phyloP scores from a whole-genome alignment of 2,329 filamentous ascomycete species.

The Exophiala alcalophila region DNA sequence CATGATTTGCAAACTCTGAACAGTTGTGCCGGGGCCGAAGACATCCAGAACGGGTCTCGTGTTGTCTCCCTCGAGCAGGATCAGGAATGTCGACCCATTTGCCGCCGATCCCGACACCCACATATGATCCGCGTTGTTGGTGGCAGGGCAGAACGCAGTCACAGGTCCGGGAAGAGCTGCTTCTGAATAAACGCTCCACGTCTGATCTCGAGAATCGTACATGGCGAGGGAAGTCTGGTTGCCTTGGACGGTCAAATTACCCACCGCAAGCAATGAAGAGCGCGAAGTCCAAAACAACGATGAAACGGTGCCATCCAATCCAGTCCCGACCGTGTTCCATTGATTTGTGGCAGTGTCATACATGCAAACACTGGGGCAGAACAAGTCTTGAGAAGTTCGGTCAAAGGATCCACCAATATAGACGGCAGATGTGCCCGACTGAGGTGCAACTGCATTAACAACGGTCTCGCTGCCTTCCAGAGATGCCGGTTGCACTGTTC shows the following conservation, averaged over 20 bases:
- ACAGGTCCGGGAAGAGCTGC: slow-evolving; percentile 74
- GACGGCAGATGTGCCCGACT: slow-evolving; percentile 67
- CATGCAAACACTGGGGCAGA: slow-evolving; percentile 77
- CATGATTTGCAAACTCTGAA: slow-evolving; percentile 81
- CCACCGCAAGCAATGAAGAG: slow-evolving; percentile 71
- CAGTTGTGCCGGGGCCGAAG: slow-evolving; percentile 63
- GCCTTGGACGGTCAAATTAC: slow-evolving; percentile 67
- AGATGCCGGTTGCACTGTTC: slow-evolving; percentile 67
- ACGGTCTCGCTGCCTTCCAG: slow-evolving; percentile 67
- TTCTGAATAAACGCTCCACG: slow-evolving; percentile 63
- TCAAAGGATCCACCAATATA: slow-evolving; percentile 84
- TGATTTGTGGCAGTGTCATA: slow-evolving; percentile 68
- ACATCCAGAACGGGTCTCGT: slow-evolving; percentile 65
- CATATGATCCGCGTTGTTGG: slow-evolving; percentile 65
- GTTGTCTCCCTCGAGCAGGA: slow-evolving; percentile 72
- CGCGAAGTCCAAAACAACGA: slow-evolving; percentile 73
- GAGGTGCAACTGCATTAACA: slow-evolving; percentile 73
- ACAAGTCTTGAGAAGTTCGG: slow-evolving; percentile 71
- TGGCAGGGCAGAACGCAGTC: slow-evolving; percentile 71
- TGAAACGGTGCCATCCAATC: slow-evolving; percentile 67
- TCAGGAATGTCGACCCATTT: slow-evolving; percentile 70
- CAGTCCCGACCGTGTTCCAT: slow-evolving; percentile 76
- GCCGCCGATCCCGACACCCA: slow-evolving; percentile 75
- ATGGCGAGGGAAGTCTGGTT: slow-evolving; percentile 66
- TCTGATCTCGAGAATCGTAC: slow-evolving; percentile 66